Evolutionary conservation across 1,284 basidiomycete species (phyloP).

Genomic region (Austropuccinia psidii): DNA sequence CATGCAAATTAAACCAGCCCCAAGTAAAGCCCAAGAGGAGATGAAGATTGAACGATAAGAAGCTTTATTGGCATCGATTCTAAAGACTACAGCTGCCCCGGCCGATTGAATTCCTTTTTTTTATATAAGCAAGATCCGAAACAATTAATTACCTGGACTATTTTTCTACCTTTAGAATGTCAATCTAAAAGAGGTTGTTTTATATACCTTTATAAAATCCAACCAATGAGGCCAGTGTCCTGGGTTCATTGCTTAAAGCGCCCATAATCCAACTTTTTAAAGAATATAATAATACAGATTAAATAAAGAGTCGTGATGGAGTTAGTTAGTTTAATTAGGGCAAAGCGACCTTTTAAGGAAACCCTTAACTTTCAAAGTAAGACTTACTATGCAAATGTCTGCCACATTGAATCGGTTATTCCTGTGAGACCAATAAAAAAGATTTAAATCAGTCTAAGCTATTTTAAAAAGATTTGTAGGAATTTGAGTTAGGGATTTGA

Average conservation of each 20-base stretch:
- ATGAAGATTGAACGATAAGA: conserved; percentile 36
- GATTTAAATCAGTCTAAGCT: not conserved
- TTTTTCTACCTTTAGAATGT: too few relatives aligned
- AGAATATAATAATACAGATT: not conserved
- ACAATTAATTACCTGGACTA: not conserved
- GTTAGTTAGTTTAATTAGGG: too few relatives aligned
- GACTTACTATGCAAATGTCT: conserved; percentile 32
- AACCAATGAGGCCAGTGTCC: conserved; percentile 17
- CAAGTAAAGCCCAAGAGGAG: conserved; percentile 29
- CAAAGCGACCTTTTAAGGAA: too few relatives aligned
- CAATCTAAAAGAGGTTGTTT: too few relatives aligned
- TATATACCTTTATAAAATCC: conserved; percentile 37
- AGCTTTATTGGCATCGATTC: conserved; percentile 34
- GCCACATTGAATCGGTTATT: conserved; percentile 35
- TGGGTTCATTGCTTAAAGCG: conserved; percentile 22
- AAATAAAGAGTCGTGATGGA: too few relatives aligned
- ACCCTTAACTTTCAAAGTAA: too few relatives aligned
- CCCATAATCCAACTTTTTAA: conserved; percentile 35
- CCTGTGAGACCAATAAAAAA: not conserved
- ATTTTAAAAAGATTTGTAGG: not conserved
- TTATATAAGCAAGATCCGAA: not conserved
- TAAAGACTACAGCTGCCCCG: conserved; percentile 30
- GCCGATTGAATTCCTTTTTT: conserved; percentile 32
- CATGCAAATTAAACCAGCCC: conserved; percentile 7
- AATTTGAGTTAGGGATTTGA: conserved; percentile 39